A percentile compares a stretch with the other conserved stretches of the same genome.
Evolutionary conservation across 1,139 yeast species (phyloP).

Genomic region (Meyerozyma elateridarum): DNA sequence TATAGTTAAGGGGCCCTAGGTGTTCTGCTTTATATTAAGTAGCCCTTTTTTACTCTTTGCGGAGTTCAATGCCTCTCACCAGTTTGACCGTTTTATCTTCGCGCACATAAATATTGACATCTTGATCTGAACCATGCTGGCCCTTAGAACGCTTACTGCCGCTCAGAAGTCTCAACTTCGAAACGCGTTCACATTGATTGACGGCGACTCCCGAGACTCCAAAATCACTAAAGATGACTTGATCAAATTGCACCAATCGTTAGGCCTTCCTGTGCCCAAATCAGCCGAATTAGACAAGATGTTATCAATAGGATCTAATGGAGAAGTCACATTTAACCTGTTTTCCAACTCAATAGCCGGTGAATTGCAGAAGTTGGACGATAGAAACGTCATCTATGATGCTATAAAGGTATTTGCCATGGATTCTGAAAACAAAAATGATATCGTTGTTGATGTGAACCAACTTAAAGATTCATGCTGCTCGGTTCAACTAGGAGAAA

Average conservation of each 20-base stretch:
- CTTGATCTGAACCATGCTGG: conserved; percentile 22
- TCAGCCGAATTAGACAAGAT: conserved; percentile 44
- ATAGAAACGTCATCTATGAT: conserved; percentile 51
- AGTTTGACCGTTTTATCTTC: no score
- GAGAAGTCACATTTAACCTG: conserved; percentile 55
- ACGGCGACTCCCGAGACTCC: conserved; percentile 76
- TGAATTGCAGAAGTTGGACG: conserved; percentile 55
- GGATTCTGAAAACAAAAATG: conserved; percentile 22
- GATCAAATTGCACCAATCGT: conserved; percentile 46
- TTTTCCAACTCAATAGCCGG: conserved; percentile 67
- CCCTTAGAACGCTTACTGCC: conserved; percentile 35
- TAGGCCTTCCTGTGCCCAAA: conserved; percentile 40
- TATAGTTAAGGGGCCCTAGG: no score
- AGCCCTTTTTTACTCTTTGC: no score
- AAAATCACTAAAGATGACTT: conserved; percentile 57
- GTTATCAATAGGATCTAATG: conserved; percentile 30
- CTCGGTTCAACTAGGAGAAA: conserved; percentile 40
- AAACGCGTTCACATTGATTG: conserved; percentile 60
- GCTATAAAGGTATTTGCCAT: conserved; percentile 62
- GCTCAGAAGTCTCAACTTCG: conserved; percentile 41
- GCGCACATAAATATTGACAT: no score
- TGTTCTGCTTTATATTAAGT: no score
- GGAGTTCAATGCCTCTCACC: no score
- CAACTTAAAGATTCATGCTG: conserved; percentile 48
- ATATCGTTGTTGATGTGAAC: conserved; percentile 42